phyloP scores from a whole-genome alignment of 331 rosid genomes.

The Telfairia occidentalis region DNA sequence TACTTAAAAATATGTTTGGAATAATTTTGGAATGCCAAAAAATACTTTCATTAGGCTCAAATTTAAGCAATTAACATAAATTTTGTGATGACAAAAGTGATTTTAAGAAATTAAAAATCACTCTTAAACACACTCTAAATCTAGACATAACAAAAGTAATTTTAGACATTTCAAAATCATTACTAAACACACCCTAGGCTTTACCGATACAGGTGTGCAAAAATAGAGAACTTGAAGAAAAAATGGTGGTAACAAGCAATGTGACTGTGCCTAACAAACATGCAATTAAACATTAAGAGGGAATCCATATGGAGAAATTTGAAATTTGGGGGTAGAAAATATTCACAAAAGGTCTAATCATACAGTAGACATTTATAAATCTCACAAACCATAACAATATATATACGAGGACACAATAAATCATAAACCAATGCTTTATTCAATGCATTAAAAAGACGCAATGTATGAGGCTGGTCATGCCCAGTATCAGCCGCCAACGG shows the following conservation, averaged over 20 bases:
- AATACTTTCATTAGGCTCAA: no score
- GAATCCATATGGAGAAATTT: background rate
- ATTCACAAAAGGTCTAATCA: constrained; percentile 6
- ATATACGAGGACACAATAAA: constrained; percentile 19
- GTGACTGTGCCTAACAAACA: background rate
- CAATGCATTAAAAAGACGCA: constrained; percentile 87
- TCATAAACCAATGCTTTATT: constrained; percentile 46
- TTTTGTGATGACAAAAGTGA: no score
- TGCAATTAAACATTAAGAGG: background rate
- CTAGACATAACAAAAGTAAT: no score
- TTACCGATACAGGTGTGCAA: background rate
- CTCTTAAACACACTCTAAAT: no score
- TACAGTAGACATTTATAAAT: constrained; percentile 10
- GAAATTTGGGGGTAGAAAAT: background rate
- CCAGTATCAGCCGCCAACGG: background rate
- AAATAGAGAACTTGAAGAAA: background rate
- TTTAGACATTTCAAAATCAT: no score
- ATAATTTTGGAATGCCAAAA: no score
- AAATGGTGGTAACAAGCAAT: background rate
- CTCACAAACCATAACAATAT: constrained; percentile 20
- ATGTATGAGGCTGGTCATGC: constrained; percentile 21
- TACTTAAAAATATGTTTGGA: no score
- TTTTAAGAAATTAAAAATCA: no score
- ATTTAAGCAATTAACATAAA: no score
- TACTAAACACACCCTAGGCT: no score